A percentile compares a stretch with the other conserved stretches of the same genome.
Conservation (phyloP, 352 stramenopile genomes). For the Globisporangium polare region DNA sequence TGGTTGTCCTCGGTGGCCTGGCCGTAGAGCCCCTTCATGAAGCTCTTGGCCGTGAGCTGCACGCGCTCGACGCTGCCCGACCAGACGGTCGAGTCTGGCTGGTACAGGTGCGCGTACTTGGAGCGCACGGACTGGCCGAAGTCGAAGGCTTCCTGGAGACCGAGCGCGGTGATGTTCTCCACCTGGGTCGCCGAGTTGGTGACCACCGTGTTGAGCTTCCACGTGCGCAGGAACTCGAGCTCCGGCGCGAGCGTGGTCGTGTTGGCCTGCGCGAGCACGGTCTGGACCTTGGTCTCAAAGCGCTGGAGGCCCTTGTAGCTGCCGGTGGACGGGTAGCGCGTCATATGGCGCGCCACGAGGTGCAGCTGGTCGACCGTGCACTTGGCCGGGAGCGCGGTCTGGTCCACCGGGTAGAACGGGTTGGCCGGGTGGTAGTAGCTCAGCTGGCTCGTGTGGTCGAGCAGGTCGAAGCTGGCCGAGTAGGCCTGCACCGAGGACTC, state of each 20-base stretch:
- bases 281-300: slow-evolving; percentile 26
- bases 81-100: slow-evolving; percentile 38
- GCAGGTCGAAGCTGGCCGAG: slow-evolving; percentile 44
- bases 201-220: slow-evolving; percentile 40
- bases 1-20: slow-evolving; percentile 20
- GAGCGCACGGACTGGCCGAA: slow-evolving; percentile 30
- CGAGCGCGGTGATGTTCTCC: slow-evolving; percentile 58
- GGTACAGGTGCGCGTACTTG: slow-evolving; percentile 43
- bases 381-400: slow-evolving; percentile 34
- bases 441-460: slow-evolving; percentile 57
- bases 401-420: slow-evolving; percentile 27
- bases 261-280: slow-evolving; percentile 19
- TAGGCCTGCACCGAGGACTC: slow-evolving; percentile 17
- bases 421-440: slow-evolving; percentile 54
- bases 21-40: slow-evolving; percentile 49
- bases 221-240: slow-evolving; percentile 39
- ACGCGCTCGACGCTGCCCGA: slow-evolving; percentile 45
- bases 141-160: slow-evolving; percentile 37
- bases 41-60: slow-evolving; percentile 42
- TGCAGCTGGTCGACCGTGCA: slow-evolving; percentile 53
- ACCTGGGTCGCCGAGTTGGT: slow-evolving; percentile 23
- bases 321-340: slow-evolving; percentile 43
- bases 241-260: slow-evolving; percentile 23
- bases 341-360: slow-evolving; percentile 44
- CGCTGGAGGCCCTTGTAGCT: slow-evolving; percentile 44